phyloP scores from a whole-genome alignment of 2,329 filamentous ascomycete species.

The Talaromyces albobiverticillius region DNA sequence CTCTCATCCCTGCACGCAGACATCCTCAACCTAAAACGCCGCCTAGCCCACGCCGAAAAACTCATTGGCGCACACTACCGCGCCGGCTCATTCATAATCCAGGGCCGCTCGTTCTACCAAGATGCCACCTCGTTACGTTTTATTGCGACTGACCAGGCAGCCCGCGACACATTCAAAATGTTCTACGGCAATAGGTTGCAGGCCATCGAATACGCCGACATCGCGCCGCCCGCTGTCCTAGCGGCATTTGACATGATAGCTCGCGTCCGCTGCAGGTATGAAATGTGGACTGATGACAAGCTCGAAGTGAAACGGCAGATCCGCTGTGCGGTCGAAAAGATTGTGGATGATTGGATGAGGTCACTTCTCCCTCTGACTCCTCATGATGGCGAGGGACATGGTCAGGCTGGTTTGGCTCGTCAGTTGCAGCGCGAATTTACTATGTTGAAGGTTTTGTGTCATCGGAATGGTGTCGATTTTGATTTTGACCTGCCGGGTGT shows the following conservation, averaged over 20 bases:
- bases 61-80: neutral
- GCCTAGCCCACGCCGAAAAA: conserved; percentile 7
- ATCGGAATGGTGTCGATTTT: neutral
- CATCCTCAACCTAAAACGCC: conserved; percentile 7
- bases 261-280: conserved; percentile 8
- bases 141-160: neutral
- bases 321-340: conserved; percentile 3
- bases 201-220: conserved; percentile 6
- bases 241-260: conserved; percentile 7
- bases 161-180: conserved; percentile 3
- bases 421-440: neutral
- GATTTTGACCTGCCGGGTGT: conserved; percentile 2
- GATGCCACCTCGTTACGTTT: conserved; percentile 10
- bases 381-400: neutral
- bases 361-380: conserved; percentile 2
- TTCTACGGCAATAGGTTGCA: conserved; percentile 12
- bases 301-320: conserved; percentile 5
- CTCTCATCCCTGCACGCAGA: conserved; percentile 1
- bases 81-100: neutral
- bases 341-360: conserved; percentile 10
- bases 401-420: neutral
- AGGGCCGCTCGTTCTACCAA: conserved; percentile 5
- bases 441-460: conserved; percentile 5
- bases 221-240: conserved; percentile 5
- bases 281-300: conserved; percentile 8